These are phyloP conservation scores for Elsinoe batatas DNA, from an alignment of 2,329 filamentous ascomycete genomes.

Conservation along the genomic window DNA sequence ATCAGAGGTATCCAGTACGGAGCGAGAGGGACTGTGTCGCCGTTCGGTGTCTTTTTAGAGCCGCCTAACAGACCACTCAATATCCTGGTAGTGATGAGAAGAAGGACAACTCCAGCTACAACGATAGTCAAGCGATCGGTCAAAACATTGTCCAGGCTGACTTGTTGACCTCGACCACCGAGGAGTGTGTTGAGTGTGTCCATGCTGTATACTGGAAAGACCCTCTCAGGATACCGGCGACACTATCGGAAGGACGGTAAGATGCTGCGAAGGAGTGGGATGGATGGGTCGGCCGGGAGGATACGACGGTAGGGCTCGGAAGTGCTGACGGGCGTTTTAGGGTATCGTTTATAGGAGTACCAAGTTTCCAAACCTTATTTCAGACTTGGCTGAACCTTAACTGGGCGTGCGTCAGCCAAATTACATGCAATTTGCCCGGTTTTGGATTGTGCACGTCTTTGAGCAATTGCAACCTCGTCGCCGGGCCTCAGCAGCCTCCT, in stretches of 20 bases:
- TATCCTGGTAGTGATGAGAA: constrained; percentile 15
- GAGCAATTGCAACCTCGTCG: too few relatives aligned
- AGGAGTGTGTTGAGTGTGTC: neutral
- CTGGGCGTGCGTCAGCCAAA: too few relatives aligned
- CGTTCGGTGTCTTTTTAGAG: constrained; percentile 17
- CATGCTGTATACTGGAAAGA: neutral
- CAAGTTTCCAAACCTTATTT: too few relatives aligned
- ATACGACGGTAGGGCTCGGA: neutral
- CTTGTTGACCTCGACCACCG: neutral
- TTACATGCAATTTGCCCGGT: too few relatives aligned
- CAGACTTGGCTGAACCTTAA: too few relatives aligned
- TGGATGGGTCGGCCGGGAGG: neutral
- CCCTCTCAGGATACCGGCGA: neutral
- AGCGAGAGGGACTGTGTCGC: constrained; percentile 35
- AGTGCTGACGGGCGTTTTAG: neutral
- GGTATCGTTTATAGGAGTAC: too few relatives aligned
- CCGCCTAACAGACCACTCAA: constrained; percentile 13
- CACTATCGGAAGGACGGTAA: too few relatives aligned
- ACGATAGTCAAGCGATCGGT: neutral
- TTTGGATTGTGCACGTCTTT: too few relatives aligned
- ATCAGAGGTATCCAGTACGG: constrained; percentile 53
- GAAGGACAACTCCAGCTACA: neutral
- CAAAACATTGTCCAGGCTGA: neutral
- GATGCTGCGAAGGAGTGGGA: neutral
- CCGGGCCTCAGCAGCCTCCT: too few relatives aligned